Conservation (phyloP, 2,329 filamentous ascomycete species). For the Penicillium sp. region DNA sequence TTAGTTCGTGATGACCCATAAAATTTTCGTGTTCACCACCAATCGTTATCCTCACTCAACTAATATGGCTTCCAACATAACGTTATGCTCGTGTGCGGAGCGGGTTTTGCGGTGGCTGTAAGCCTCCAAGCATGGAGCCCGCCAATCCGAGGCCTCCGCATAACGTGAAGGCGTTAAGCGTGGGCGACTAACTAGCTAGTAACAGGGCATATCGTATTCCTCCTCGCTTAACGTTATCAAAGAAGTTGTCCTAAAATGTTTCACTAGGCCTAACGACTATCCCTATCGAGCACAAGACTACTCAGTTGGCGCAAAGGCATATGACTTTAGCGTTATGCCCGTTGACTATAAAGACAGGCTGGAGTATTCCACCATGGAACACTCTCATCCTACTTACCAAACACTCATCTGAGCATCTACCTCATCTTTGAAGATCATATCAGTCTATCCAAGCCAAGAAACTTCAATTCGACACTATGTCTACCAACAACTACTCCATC, state of each 20-base stretch:
- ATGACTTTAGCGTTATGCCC: slow-evolving; percentile 1
- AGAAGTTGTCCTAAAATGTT: not conserved
- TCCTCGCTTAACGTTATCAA: not conserved
- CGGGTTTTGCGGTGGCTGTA: not conserved
- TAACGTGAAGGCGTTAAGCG: not conserved
- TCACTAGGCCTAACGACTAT: not conserved
- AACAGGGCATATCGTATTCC: not conserved
- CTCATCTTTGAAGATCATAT: not conserved
- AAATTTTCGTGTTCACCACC: not conserved
- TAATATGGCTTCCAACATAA: slow-evolving; percentile 1
- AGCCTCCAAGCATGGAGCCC: not conserved
- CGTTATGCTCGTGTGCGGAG: slow-evolving; percentile 8
- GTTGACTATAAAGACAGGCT: not conserved
- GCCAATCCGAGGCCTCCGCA: not conserved
- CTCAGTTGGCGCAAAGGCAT: not conserved
- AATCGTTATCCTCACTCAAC: not conserved
- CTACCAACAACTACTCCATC: slow-evolving; percentile 31
- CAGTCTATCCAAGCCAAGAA: not conserved
- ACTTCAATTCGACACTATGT: slow-evolving; percentile 2
- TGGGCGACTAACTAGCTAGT: not conserved
- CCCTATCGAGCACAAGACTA: not conserved
- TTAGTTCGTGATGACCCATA: too few species aligned
- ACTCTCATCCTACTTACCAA: not conserved
- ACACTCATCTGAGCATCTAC: not conserved
- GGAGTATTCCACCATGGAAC: not conserved